A percentile compares a stretch with the other conserved stretches of the same genome.
Evolutionary conservation across 257 asterid genomes (phyloP).

Genomic region (Solanum acaule): DNA sequence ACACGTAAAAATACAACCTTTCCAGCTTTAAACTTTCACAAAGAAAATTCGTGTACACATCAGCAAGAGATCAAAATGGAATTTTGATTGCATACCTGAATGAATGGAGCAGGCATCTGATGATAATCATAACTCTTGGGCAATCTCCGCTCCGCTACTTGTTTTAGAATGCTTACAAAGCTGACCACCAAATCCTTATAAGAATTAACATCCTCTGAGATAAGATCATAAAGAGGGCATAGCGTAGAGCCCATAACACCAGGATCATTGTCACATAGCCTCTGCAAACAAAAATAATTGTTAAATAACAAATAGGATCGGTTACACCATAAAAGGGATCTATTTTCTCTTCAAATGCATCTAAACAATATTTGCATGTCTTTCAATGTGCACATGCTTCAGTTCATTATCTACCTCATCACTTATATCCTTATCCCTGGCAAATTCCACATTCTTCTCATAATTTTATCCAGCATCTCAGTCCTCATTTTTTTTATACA

Average conservation of each 20-base stretch:
- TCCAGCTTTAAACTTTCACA: neutral
- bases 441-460: neutral
- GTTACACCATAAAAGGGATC: neutral
- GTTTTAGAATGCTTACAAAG: slow-evolving; percentile 93
- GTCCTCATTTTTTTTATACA: neutral
- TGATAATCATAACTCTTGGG: slow-evolving; percentile 97
- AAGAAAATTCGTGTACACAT: neutral
- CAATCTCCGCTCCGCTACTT: slow-evolving; percentile 84
- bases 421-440: neutral
- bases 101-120: slow-evolving; percentile 98
- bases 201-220: slow-evolving; percentile 52
- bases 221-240: slow-evolving; percentile 91
- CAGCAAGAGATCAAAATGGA: neutral
- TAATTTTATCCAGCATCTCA: neutral
- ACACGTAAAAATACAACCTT: neutral
- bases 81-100: slow-evolving; percentile 45
- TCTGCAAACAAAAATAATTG: slow-evolving; percentile 36
- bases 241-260: slow-evolving; percentile 98
- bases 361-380: neutral
- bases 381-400: neutral
- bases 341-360: neutral
- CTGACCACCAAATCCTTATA: slow-evolving; percentile 83
- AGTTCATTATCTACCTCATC: neutral
- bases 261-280: slow-evolving; percentile 91
- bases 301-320: neutral